phyloP scores from a whole-genome alignment of 305 asterid species.

The Fraxinus nigra region DNA sequence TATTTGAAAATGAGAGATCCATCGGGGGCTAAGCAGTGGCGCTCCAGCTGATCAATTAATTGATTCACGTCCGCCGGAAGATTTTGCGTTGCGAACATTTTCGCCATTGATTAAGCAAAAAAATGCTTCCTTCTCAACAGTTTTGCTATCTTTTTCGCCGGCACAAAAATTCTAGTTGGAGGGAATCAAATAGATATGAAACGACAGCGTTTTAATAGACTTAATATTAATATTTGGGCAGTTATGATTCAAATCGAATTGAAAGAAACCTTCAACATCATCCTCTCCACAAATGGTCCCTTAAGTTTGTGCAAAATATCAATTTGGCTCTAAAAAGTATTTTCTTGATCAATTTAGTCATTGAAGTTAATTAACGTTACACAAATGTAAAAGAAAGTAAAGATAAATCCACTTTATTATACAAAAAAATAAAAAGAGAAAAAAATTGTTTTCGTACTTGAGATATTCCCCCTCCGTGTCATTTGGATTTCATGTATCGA shows the following conservation, averaged over 20 bases:
- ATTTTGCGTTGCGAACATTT: constrained; percentile 48
- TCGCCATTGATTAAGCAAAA: constrained; percentile 37
- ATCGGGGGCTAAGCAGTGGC: constrained; percentile 92
- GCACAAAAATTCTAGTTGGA: constrained; percentile 10
- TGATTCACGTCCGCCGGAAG: constrained; percentile 64
- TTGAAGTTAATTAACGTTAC: neutral
- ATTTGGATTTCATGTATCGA: neutral
- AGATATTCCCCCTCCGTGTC: neutral
- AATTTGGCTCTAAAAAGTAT: neutral
- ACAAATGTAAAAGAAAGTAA: neutral
- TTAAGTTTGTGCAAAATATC: neutral
- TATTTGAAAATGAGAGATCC: constrained; percentile 93
- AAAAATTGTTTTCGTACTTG: neutral
- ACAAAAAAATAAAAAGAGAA: neutral
- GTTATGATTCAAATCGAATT: neutral
- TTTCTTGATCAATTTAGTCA: neutral
- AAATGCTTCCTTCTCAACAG: neutral
- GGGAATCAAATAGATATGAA: neutral
- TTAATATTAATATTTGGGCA: neutral
- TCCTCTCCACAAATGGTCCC: neutral
- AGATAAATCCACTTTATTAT: neutral
- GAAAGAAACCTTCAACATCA: neutral
- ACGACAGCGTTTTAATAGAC: constrained; percentile 13
- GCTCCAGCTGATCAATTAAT: constrained; percentile 87
- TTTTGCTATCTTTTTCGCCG: constrained; percentile 18